Base-by-base conservation (phyloP, 2,329 filamentous ascomycete species). In the Penicillium crustosum region DNA sequence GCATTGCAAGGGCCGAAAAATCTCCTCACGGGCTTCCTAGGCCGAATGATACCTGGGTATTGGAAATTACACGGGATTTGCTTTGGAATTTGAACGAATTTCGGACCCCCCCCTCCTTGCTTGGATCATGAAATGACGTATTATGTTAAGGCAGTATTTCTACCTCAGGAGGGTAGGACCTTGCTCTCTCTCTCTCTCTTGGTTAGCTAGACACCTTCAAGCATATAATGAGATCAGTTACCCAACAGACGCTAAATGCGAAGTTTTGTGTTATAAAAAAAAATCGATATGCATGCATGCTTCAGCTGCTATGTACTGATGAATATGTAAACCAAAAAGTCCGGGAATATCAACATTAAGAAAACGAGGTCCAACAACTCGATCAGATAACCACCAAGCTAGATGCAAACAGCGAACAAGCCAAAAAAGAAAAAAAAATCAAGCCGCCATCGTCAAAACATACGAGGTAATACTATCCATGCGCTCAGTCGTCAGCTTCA, bases 401-500 rank as follows among this genome's bases (percentile, higher is more conserved):
- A 56, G 33, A 56, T 56, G 53, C 47, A 52, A 38, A 52, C 13
- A 33, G 9, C 2, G 7, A 51, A 31, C 12, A 27, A 45, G 19
- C n/a, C 9, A 51, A 33, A 5, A 31, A 13, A 21, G 7, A 27
- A 50, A 36, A 38, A 17, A 19, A 21, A 23, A 38, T 56, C 53
- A 56, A 51, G 53, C 53, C 17, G 53, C 53, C 53, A 52, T 56
- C 31, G 53, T 52, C 23, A 66, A 57, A 35, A 80, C 79, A 72
- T 76, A 83, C 73, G 80, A 82, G 25, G 85, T 87, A 61, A 88
- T 86, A 54, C 83, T 82, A 68, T 86, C 84, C 91, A 97, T 96
- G 65, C 94, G 83, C 82, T 99, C 94, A 56, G 89, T 95, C 42
- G 93, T 97, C 73, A 99, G 76, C 80, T 96, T 97, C 71, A 99